phyloP scores from a whole-genome alignment of 1,284 basidiomycete genomes.

The Laetiporus sulphureus region DNA sequence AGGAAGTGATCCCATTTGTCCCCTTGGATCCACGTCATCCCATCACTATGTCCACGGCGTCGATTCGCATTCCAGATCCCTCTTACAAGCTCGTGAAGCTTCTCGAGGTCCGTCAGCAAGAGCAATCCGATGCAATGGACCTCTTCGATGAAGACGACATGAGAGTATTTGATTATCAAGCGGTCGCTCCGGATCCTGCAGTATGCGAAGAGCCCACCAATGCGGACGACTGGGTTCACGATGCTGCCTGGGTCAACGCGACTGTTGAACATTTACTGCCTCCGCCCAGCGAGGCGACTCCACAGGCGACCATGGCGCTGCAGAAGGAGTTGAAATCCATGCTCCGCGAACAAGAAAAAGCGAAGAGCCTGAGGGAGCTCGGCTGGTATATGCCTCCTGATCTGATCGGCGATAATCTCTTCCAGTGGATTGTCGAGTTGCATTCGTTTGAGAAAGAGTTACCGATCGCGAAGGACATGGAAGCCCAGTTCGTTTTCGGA shows the following conservation, averaged over 20 bases:
- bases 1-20: constrained; percentile 36
- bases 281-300: constrained; percentile 44
- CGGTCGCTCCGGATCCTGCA: constrained; percentile 1
- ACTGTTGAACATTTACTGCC: constrained; percentile 41
- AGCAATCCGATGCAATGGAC: constrained; percentile 31
- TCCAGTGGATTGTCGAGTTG: constrained; percentile 64
- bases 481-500: constrained; percentile 33
- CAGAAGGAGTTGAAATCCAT: constrained; percentile 48
- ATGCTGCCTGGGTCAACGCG: constrained; percentile 39
- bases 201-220: constrained; percentile 1
- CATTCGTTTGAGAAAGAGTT: constrained; percentile 54
- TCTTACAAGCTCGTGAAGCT: constrained; percentile 41
- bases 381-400: constrained; percentile 61
- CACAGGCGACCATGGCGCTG: constrained; percentile 44
- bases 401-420: constrained; percentile 54
- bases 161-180: constrained; percentile 30
- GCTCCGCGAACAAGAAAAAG: constrained; percentile 48
- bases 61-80: constrained; percentile 48
- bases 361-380: constrained; percentile 40
- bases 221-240: constrained; percentile 46
- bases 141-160: constrained; percentile 44
- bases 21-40: constrained; percentile 31
- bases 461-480: constrained; percentile 50
- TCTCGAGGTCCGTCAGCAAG: constrained; percentile 31
- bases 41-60: constrained; percentile 16